A percentile compares a stretch with the other conserved stretches of the same genome.
Evolutionary conservation across 192 early-diverging fungal genomes (phyloP).

Genomic region (Rhizoclosmatium globosum): DNA sequence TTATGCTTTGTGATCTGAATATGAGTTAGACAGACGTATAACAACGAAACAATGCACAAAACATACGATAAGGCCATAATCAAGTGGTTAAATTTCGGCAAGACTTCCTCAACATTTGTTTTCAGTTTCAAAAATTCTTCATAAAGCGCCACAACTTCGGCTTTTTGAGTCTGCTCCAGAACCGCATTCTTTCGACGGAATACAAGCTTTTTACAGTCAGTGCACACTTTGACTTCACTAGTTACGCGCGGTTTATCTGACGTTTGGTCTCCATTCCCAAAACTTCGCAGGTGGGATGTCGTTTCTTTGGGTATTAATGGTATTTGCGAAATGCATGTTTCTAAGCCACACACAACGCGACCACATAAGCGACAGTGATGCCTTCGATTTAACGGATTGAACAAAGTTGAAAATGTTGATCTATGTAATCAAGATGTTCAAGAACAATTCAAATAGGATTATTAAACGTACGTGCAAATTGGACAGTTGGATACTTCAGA

Average conservation of each 20-base stretch:
- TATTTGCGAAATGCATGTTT: slow-evolving; percentile 33
- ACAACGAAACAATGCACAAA: background rate
- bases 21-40: background rate
- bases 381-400: slow-evolving; percentile 46
- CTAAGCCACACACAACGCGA: slow-evolving; percentile 51
- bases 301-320: slow-evolving; percentile 19
- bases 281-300: background rate
- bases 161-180: slow-evolving; percentile 14
- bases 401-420: slow-evolving; percentile 41
- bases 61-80: slow-evolving; percentile 49
- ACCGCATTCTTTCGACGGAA: slow-evolving; percentile 16
- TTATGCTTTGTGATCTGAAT: slow-evolving; percentile 3
- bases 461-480: slow-evolving; percentile 47
- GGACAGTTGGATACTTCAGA: slow-evolving; percentile 47
- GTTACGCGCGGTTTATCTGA: background rate
- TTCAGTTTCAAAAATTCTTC: slow-evolving; percentile 19
- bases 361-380: slow-evolving; percentile 67
- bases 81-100: slow-evolving; percentile 56
- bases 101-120: slow-evolving; percentile 41
- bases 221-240: slow-evolving; percentile 43
- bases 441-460: background rate
- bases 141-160: slow-evolving; percentile 28
- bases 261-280: background rate
- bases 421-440: slow-evolving; percentile 11
- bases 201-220: slow-evolving; percentile 49